These are phyloP conservation scores for Lachnellula willkommii DNA, from an alignment of 2,329 filamentous ascomycete genomes.

Conservation along the genomic window DNA sequence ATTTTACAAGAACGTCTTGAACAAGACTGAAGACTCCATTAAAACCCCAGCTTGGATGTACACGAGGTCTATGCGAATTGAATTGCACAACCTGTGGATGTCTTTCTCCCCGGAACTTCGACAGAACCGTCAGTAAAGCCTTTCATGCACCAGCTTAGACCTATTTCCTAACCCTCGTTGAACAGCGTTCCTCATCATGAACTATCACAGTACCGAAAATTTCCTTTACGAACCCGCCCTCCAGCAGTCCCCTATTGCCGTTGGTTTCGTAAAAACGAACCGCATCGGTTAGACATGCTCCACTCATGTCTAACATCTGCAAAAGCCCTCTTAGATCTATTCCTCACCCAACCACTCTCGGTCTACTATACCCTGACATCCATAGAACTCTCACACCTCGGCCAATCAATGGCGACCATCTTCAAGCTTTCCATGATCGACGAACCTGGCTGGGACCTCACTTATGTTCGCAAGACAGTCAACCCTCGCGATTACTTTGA, in stretches of 20 bases:
- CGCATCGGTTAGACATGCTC: constrained; percentile 20
- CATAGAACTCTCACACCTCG: constrained; percentile 30
- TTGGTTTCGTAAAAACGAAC: not conserved
- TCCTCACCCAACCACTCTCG: constrained; percentile 5
- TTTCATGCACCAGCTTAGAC: not conserved
- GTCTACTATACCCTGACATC: constrained; percentile 6
- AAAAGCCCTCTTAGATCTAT: constrained; percentile 11
- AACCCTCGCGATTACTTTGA: constrained; percentile 26
- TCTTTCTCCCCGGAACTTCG: constrained; percentile 13
- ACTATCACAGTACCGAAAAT: constrained; percentile 14
- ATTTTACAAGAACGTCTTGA: constrained; percentile 10
- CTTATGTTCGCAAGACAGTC: constrained; percentile 33
- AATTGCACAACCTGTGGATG: constrained; percentile 14
- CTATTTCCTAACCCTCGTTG: not conserved
- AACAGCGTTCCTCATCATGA: constrained; percentile 10
- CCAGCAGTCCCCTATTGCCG: constrained; percentile 9
- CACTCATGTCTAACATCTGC: constrained; percentile 14
- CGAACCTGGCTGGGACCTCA: constrained; percentile 36
- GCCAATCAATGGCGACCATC: constrained; percentile 33
- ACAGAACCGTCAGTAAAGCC: constrained; percentile 17
- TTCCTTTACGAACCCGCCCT: constrained; percentile 16
- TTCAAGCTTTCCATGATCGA: constrained; percentile 35
- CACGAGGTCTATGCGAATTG: constrained; percentile 8
- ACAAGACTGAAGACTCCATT: not conserved
- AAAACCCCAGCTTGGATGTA: constrained; percentile 20